Percentiles rank a stretch among this genome's conserved stretches.
These are phyloP conservation scores for Chrysosphaeria jannelii DNA, from an alignment of 2,329 filamentous ascomycete species.

Conservation along the genomic window DNA sequence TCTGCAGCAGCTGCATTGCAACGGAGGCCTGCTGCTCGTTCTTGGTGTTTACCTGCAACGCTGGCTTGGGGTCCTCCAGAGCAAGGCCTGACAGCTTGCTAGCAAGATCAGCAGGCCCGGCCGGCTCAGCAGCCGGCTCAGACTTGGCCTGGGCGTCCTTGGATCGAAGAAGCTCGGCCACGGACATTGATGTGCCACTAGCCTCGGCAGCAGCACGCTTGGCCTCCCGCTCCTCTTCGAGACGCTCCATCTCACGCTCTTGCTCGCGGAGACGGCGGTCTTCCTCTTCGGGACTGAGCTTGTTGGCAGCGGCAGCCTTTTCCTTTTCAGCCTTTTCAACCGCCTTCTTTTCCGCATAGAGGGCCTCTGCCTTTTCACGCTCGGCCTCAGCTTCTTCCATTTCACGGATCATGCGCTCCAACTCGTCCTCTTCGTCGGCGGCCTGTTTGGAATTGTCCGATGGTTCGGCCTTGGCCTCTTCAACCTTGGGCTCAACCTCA, in stretches of 20 bases:
- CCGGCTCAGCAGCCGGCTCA: constrained; percentile 16
- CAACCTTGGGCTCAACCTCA: constrained; percentile 1
- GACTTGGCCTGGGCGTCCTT: constrained; percentile 7
- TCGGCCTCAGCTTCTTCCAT: constrained; percentile 6
- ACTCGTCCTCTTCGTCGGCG: constrained; percentile 13
- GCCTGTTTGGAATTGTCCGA: constrained; percentile 6
- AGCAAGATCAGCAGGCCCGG: constrained; percentile 68
- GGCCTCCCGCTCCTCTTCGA: constrained; percentile 39
- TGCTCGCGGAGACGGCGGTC: constrained; percentile 32
- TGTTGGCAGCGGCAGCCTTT: constrained; percentile 3
- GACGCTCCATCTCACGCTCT: constrained; percentile 39
- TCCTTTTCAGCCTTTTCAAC: constrained; percentile 2
- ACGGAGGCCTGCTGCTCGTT: constrained; percentile 79
- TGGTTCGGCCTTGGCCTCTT: background rate
- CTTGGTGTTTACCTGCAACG: constrained; percentile 61
- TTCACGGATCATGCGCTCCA: constrained; percentile 6
- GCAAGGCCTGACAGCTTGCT: constrained; percentile 51
- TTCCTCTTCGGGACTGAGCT: constrained; percentile 4
- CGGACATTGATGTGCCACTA: constrained; percentile 13
- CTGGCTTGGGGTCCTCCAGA: too few relatives aligned
- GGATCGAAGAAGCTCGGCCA: constrained; percentile 20
- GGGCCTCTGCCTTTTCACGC: constrained; percentile 4
- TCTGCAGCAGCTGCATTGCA: constrained; percentile 76
- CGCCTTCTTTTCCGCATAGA: constrained; percentile 4
- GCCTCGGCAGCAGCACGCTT: constrained; percentile 16